Evolutionary conservation across 192 early-diverging fungal genomes (phyloP), one percentile per base, ranked within the genome.

Genomic region (Entophlyctis luteolus): DNA sequence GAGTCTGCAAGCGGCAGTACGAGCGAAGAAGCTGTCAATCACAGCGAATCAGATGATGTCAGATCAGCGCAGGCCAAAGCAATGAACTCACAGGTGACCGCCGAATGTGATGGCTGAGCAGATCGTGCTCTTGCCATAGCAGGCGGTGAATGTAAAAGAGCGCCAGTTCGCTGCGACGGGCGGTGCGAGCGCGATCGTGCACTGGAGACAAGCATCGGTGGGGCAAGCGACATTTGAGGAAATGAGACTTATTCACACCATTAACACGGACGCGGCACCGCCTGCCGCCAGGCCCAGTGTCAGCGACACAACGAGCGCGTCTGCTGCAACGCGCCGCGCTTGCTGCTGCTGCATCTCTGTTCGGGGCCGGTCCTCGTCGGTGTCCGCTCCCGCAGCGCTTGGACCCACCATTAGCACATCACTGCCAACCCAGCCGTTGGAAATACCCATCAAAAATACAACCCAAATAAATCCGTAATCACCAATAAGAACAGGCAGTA

Each of bases 391-490:
- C 42, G 14, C 42, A 12, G 14, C 14, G 20, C n/a, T 33, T 12
- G 58, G 58, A 10, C 58, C 58, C 20, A 18, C 23, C 34, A 42
- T 60, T 14, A 60, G 28, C 2, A 45, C 25, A 27, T 45, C 16
- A 45, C 58, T 60, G 2, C n/a, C 58, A 60, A 60, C 35, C 58
- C 58, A 60, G 5, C 58, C 58, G 47, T 60, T 60, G 23, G 58
- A 46, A 6, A 60, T 12, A 4, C 58, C 58, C 18, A 60, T 32
- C 3, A 32, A n/a, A 38, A 60, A 60, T 8, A 60, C 25, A 14
- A 60, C 18, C 39, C 25, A 45, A 37, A 60, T 60, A 28, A 60
- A 60, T 31, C 14, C 34, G 18, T 23, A 10, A 45, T 60, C 58
- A 5, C 58, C 58, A 45, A 60, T 46, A 14, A 60, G 12, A 6